Evolutionary conservation across 2,329 filamentous ascomycete genomes (phyloP).

Genomic region (Bipolaris cookei): DNA sequence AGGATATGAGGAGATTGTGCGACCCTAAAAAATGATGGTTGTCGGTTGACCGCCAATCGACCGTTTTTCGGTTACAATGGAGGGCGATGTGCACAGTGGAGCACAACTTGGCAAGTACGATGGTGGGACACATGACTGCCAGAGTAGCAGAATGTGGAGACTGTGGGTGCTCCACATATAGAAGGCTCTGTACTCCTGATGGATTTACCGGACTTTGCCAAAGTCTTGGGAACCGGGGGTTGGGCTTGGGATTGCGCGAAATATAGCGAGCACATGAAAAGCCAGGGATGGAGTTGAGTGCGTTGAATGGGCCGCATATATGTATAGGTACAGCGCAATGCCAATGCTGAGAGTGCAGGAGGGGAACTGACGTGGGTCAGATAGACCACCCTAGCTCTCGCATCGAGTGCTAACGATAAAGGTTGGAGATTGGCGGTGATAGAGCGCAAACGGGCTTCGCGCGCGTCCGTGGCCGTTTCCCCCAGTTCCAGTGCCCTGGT

Average conservation of each 20-base stretch:
- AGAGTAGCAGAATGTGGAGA: constrained; percentile 8
- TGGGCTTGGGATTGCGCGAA: constrained; percentile 5
- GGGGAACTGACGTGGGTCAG: not conserved
- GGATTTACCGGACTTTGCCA: constrained; percentile 11
- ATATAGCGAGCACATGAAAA: constrained; percentile 1
- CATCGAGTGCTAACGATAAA: constrained; percentile 3
- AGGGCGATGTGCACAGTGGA: not conserved
- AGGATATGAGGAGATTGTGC: not conserved
- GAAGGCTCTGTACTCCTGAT: constrained; percentile 2
- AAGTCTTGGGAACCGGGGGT: constrained; percentile 3
- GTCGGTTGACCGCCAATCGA: not conserved
- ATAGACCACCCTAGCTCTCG: not conserved
- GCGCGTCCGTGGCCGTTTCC: constrained; percentile 6
- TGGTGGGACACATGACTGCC: constrained; percentile 15
- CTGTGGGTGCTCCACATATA: constrained; percentile 9
- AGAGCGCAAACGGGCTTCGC: not conserved
- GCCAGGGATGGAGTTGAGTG: constrained; percentile 2
- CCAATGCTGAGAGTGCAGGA: not conserved
- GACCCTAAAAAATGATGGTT: not conserved
- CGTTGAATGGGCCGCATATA: not conserved
- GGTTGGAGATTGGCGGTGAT: constrained; percentile 3
- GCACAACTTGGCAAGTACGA: constrained; percentile 1
- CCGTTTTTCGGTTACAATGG: constrained; percentile 1
- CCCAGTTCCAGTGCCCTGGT: constrained; percentile 15
- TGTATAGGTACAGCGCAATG: not conserved